Conservation (phyloP, 2,329 filamentous ascomycete species). For the Cladophialophora bantiana region DNA sequence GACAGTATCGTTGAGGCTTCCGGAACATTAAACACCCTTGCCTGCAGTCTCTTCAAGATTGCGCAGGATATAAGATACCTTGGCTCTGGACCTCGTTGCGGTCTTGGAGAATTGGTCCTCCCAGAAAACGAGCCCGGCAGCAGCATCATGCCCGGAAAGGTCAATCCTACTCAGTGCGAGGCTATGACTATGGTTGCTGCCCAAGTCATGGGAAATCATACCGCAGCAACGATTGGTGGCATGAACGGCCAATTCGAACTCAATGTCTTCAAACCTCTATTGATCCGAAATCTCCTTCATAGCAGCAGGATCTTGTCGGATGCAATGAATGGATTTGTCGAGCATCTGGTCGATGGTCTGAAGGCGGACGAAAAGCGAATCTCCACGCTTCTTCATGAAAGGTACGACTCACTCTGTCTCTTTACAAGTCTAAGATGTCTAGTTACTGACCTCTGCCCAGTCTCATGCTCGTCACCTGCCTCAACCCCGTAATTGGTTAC, state of each 20-base stretch:
- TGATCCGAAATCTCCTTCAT: constrained; percentile 95
- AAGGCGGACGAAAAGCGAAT: constrained; percentile 96
- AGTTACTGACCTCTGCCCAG: constrained; percentile 54
- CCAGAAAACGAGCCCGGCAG: constrained; percentile 98
- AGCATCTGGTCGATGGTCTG: constrained; percentile 86
- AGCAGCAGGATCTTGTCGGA: constrained; percentile 87
- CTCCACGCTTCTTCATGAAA: constrained; percentile 87
- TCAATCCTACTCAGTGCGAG: constrained; percentile 99
- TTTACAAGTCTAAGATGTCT: neutral
- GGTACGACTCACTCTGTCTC: constrained; percentile 62
- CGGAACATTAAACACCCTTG: constrained; percentile 91
- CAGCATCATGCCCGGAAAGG: constrained; percentile 99
- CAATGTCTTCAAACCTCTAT: constrained; percentile 97
- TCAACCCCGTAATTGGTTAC: constrained; percentile 97
- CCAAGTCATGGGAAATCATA: constrained; percentile 97
- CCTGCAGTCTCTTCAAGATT: constrained; percentile 93
- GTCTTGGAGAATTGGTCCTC: constrained; percentile 88
- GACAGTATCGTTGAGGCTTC: constrained; percentile 95
- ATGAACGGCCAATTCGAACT: constrained; percentile 99
- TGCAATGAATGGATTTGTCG: constrained; percentile 93
- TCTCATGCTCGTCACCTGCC: constrained; percentile 96
- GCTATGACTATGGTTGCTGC: constrained; percentile 96
- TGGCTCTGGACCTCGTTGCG: constrained; percentile 92
- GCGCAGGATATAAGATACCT: constrained; percentile 98
- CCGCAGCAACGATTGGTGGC: constrained; percentile 88